Evolutionary conservation across 2,329 filamentous ascomycete genomes (phyloP).

Genomic region (Hymenoscyphus repandus): DNA sequence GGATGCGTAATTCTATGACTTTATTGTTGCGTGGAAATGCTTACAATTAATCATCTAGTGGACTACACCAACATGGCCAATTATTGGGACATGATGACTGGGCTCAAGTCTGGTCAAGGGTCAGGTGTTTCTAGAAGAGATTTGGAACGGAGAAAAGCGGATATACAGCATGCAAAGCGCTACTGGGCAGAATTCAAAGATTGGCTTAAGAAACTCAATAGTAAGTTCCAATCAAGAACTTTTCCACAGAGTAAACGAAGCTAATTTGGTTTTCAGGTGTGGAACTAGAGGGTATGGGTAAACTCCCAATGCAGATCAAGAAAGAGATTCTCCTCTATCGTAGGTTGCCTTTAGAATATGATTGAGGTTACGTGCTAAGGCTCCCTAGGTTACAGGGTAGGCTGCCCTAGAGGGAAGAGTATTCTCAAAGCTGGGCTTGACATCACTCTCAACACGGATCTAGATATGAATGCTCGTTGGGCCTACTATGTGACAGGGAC

Average conservation of each 20-base stretch:
- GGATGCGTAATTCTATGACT: too few relatives aligned
- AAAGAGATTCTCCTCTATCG: neutral
- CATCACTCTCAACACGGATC: neutral
- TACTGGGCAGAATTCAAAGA: neutral
- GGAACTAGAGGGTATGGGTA: neutral
- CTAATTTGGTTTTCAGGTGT: neutral
- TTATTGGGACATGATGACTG: neutral
- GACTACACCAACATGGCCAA: too few relatives aligned
- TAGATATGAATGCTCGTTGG: neutral
- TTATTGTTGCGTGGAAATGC: too few relatives aligned
- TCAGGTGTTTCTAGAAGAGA: neutral
- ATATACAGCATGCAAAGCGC: neutral
- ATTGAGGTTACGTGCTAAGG: neutral
- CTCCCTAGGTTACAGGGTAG: neutral
- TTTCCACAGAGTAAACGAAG: neutral
- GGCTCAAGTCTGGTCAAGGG: neutral
- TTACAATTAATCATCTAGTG: too few relatives aligned
- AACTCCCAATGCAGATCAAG: neutral
- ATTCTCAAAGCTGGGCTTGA: neutral
- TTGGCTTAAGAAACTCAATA: neutral
- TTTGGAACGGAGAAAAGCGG: too few relatives aligned
- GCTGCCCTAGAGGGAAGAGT: neutral
- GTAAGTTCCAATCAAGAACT: neutral
- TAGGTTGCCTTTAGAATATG: neutral
- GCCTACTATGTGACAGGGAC: constrained; percentile 3